Evolutionary conservation across 257 asterid genomes (phyloP).

Genomic region (Solanum commersonii): DNA sequence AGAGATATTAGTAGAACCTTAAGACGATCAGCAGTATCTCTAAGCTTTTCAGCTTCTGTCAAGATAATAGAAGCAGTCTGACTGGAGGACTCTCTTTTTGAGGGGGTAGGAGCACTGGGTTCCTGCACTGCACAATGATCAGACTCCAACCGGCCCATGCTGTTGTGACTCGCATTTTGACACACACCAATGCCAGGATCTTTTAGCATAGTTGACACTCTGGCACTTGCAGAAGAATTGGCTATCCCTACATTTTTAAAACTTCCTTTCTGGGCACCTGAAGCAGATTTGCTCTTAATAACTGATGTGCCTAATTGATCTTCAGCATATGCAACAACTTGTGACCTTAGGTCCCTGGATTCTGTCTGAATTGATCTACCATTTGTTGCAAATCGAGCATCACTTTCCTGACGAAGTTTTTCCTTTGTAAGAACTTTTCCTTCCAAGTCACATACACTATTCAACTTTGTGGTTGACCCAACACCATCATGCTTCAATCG

Average conservation of each 20-base stretch:
- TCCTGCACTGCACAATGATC: slow-evolving; percentile 23
- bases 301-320: slow-evolving; percentile 26
- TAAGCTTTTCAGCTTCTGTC: slow-evolving; percentile 75
- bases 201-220: slow-evolving; percentile 29
- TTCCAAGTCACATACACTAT: slow-evolving; percentile 15
- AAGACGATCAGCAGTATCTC: slow-evolving; percentile 56
- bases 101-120: slow-evolving; percentile 16
- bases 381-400: slow-evolving; percentile 12
- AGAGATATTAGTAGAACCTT: slow-evolving; percentile 42
- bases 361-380: slow-evolving; percentile 16
- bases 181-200: slow-evolving; percentile 15
- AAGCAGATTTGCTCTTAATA: slow-evolving; percentile 23
- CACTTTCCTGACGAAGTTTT: slow-evolving; percentile 16
- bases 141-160: slow-evolving; percentile 14
- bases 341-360: slow-evolving; percentile 26
- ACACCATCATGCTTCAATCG: slow-evolving; percentile 16
- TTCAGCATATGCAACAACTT: slow-evolving; percentile 26
- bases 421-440: slow-evolving; percentile 1
- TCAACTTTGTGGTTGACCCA: slow-evolving; percentile 14
- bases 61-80: slow-evolving; percentile 30
- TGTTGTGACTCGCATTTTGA: slow-evolving; percentile 20
- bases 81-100: slow-evolving; percentile 27
- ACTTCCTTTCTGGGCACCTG: slow-evolving; percentile 32
- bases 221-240: slow-evolving; percentile 30
- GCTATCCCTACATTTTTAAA: slow-evolving; percentile 17